Base-by-base conservation (phyloP, 371 early-diverging fungal genomes). In the Lichtheimia corymbifera region DNA sequence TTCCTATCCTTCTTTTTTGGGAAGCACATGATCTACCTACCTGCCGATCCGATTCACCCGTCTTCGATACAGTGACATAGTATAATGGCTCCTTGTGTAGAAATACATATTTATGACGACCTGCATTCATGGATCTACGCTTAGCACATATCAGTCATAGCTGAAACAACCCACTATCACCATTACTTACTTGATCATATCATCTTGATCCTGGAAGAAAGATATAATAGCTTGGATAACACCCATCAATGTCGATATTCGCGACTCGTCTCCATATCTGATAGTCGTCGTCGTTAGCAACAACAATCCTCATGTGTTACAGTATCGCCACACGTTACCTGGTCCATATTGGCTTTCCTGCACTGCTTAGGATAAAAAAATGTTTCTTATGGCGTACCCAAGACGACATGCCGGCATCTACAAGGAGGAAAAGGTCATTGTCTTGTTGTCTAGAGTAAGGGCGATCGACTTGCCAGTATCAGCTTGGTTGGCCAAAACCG, bases 191-290 rank as follows among this genome's bases (percentile, higher is more conserved):
- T 47, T 47, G 12, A 95, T 80, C 2, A 88, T 76, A 66, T 97
- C 96, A 59, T 91, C 88, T 43, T 91, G 86, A 57, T 88, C 91
- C 53, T 83, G 81, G 70, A 93, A 93, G 63, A 93, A 91, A 11
- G 95, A 91, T 35, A 96, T 84, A 41, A 97, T 86, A 1, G 97
- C 95, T 64, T 97, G 97, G 30, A 94, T 86, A 1, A 95, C 89
- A 25, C 96, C 97, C 93, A 93, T 95, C 52, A 92, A 80, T 18
- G 87, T 84, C 15, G 96, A 88, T 62, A 95, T 84, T 70, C 91
- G 84, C 20, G 93, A 80, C 68, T 97, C 98, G 68, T 94, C 93
- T 11, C 97, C 97, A 67, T 93, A 90, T 74, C 91, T 88, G 20
- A n/a, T 3, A 53, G 15, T 9, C 12, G 3, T 4, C 17, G 11